A percentile compares a stretch with the other conserved stretches of the same genome.
These are phyloP conservation scores for Neopestalotiopsis clavispora DNA, from an alignment of 2,329 filamentous ascomycete species.

Conservation along the genomic window DNA sequence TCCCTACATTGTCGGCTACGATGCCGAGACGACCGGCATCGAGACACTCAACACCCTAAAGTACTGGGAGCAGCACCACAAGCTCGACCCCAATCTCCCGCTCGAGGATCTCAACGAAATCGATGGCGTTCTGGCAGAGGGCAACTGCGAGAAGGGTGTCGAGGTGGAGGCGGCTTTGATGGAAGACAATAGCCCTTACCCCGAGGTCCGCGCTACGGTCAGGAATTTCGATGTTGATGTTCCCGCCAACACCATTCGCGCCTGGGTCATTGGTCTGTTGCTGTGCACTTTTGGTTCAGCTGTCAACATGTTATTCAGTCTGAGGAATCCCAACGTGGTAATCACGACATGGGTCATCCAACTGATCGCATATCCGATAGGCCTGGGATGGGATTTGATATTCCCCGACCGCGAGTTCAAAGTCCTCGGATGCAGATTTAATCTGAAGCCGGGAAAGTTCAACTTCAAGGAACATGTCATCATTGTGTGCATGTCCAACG, in stretches of 20 bases:
- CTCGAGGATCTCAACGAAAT: conserved; percentile 57
- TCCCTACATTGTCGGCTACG: conserved; percentile 25
- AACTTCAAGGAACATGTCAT: conserved; percentile 44
- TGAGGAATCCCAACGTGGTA: conserved; percentile 54
- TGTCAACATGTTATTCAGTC: conserved; percentile 58
- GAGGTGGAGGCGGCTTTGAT: conserved; percentile 51
- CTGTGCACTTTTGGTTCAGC: conserved; percentile 63
- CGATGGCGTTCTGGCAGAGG: conserved; percentile 49
- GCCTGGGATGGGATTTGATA: conserved; percentile 39
- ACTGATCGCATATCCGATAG: conserved; percentile 55
- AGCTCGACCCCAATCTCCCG: conserved; percentile 62
- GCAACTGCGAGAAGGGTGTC: conserved; percentile 49
- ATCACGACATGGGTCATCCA: conserved; percentile 61
- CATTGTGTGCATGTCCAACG: conserved; percentile 66
- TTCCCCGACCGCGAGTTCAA: conserved; percentile 39
- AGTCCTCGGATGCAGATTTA: conserved; percentile 40
- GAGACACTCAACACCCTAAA: conserved; percentile 33
- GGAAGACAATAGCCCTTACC: conserved; percentile 62
- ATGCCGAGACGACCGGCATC: conserved; percentile 25
- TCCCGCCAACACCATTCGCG: conserved; percentile 62
- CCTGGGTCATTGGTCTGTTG: conserved; percentile 62
- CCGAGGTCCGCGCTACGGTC: conserved; percentile 47
- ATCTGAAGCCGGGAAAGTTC: conserved; percentile 46
- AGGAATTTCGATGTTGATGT: conserved; percentile 56
- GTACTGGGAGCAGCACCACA: conserved; percentile 54